Base-by-base conservation (phyloP, 2,329 filamentous ascomycete species). In the Fusarium bactridioides region DNA sequence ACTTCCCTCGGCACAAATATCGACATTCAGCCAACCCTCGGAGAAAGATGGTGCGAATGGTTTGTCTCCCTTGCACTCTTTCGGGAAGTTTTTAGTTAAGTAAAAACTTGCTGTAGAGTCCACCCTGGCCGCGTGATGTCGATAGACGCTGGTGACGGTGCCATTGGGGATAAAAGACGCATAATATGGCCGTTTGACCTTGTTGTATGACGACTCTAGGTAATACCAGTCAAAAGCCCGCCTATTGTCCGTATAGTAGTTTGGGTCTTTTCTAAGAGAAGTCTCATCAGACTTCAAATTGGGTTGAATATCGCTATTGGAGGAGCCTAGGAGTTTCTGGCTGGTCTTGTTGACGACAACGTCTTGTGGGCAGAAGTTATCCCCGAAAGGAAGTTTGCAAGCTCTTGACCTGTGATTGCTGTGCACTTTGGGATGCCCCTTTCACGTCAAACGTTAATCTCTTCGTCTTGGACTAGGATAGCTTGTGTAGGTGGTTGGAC, bases 41-140 rank as follows among this genome's bases (percentile, higher is more conserved):
- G 29, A 53, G 21, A 65, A 57, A 3, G 29, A 40, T 8, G 48
- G 13, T 27, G 23, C 21, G 9, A 71, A 71, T 4, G 71, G 50
- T 2, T 5, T 37, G 3, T n/a, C 19, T 16, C 65, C 53, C 21
- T 40, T 48, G 10, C 61, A 76, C 1, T 16, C 27, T 7, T 50
- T 21, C 1, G 43, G 59, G 15, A 62, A 69, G 3, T 4, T 37
- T 25, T 33, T 27, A 2, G 31, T 7, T 2, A 23, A 21, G 4
- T 27, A 25, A 16, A 61, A 68, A 0, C 33, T 65, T 15, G 45
- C 56, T 3, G 16, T 37, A 4, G 69, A 72, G 31, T 75, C 63
- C 50, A 76, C 68, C n/a, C 61, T 47, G 6, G 35, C 35, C 3
- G 59, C 69, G 12, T 67, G 65, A 6, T 68, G 37, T 16, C 65